A percentile compares a stretch with the other conserved stretches of the same genome.
Evolutionary conservation across 805 yeast species (phyloP).

Genomic region (Starmerella asiatica): DNA sequence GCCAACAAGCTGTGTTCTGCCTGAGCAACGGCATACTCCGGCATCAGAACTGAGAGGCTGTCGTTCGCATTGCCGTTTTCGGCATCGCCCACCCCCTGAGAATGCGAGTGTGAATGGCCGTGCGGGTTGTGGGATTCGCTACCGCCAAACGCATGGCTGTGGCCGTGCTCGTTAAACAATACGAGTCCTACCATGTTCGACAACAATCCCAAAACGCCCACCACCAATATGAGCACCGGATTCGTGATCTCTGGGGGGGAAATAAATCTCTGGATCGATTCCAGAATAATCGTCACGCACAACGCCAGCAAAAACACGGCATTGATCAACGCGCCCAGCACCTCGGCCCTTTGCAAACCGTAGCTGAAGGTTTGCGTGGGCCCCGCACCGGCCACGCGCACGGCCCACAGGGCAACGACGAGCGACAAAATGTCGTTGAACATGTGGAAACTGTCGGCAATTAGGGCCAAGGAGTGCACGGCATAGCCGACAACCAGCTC

Average conservation of each 20-base stretch:
- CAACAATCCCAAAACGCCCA: conserved; percentile 68
- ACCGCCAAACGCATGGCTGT: conserved; percentile 33
- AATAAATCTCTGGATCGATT: conserved; percentile 80
- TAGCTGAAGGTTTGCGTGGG: conserved; percentile 87
- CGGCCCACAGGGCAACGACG: conserved; percentile 92
- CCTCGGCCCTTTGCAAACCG: conserved; percentile 97
- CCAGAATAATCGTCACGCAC: conserved; percentile 82
- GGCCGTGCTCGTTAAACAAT: conserved; percentile 59
- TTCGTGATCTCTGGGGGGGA: conserved; percentile 66
- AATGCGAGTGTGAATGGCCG: conserved; percentile 1
- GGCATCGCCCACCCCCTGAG: conserved; percentile 11
- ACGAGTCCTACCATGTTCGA: conserved; percentile 76
- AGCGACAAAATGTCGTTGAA: conserved; percentile 84
- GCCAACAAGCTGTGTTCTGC: conserved; percentile 20
- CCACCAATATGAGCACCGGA: conserved; percentile 69
- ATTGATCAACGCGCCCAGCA: conserved; percentile 84
- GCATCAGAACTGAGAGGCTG: conserved; percentile 9
- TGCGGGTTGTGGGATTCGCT: conserved; percentile 21
- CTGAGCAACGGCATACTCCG: conserved; percentile 18
- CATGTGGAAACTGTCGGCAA: conserved; percentile 98
- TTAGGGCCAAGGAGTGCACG: conserved; percentile 84
- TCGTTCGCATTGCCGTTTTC: conserved; percentile 17
- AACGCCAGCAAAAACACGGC: conserved; percentile 87
- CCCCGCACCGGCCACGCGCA: conserved; percentile 66
- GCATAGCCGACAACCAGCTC: conserved; percentile 70